phyloP scores from a whole-genome alignment of 306 rosid genomes.

The Trichosanthes truncata region DNA sequence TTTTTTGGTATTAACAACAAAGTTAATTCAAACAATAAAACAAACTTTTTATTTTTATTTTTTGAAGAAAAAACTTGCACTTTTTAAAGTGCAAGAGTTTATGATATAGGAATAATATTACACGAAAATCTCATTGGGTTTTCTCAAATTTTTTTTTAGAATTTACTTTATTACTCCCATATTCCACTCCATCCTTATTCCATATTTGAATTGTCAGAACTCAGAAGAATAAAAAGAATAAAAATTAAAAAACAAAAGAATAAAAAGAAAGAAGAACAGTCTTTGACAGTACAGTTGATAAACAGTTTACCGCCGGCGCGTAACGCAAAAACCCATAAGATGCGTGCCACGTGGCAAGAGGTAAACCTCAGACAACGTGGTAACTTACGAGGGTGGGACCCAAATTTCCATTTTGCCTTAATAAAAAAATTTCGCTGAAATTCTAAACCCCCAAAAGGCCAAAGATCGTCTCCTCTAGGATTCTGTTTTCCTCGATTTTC shows the following conservation, averaged over 20 bases:
- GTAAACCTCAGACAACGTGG: not conserved
- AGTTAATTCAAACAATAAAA: too few relatives aligned
- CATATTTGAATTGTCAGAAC: not conserved
- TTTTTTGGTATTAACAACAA: too few relatives aligned
- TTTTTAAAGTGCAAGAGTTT: too few relatives aligned
- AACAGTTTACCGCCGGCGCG: slow-evolving; percentile 26
- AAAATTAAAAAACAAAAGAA: not conserved
- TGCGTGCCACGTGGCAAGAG: slow-evolving; percentile 30
- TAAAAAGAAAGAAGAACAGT: too few relatives aligned
- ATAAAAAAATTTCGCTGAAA: not conserved
- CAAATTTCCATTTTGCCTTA: not conserved
- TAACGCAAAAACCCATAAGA: not conserved
- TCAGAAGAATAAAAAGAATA: not conserved
- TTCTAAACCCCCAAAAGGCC: not conserved
- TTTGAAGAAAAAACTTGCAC: too few relatives aligned
- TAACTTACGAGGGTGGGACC: slow-evolving; percentile 24
- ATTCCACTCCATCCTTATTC: not conserved
- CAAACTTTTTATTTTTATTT: too few relatives aligned
- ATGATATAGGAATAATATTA: too few relatives aligned
- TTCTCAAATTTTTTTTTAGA: not conserved
- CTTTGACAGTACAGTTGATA: slow-evolving; percentile 14
- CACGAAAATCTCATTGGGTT: not conserved
- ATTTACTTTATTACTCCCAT: not conserved
- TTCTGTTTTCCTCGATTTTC: not conserved
- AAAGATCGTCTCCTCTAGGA: slow-evolving; percentile 5